phyloP scores from a whole-genome alignment of 345 rosid species.

The Brassica napus region Da-Ae NC_063451.1:43928001-43928500 shows the following conservation, averaged over 20 bases:
- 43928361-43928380: not conserved
- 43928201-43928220: not conserved
- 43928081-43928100: too few relatives aligned
- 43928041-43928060: too few relatives aligned
- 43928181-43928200: too few relatives aligned
- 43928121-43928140: too few relatives aligned
- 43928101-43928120: too few relatives aligned
- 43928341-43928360: not conserved
- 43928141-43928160: too few relatives aligned
- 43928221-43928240: not conserved
- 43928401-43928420: not conserved
- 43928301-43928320: not conserved
- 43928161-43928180: too few relatives aligned
- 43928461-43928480: constrained; percentile 26
- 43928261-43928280: not conserved
- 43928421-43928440: not conserved
- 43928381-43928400: not conserved
- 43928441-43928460: constrained; percentile 38
- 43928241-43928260: not conserved
- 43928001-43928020: too few relatives aligned
- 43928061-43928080: too few relatives aligned
- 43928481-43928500: not conserved
- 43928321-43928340: not conserved
- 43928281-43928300: constrained; percentile 38
- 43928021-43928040: too few relatives aligned